These are phyloP conservation scores for Plasmodium ovale DNA, from an alignment of 169 alveolate species.

Conservation along the genomic window DNA sequence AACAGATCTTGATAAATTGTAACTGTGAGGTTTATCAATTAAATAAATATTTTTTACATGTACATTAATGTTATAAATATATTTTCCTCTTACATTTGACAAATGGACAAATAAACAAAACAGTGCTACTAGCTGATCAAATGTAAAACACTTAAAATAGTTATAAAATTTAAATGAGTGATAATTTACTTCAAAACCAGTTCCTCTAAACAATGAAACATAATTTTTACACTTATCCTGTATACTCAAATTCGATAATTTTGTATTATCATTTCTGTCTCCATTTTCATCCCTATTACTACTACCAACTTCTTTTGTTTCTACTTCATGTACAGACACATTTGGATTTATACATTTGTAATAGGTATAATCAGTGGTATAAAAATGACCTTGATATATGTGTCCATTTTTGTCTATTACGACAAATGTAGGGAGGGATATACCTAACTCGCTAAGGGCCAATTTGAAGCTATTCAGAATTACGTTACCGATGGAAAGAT, in stretches of 20 bases:
- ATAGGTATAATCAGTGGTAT: constrained; percentile 62
- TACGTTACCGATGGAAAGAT: constrained; percentile 23
- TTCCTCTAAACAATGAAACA: constrained; percentile 31
- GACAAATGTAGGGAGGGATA: constrained; percentile 43
- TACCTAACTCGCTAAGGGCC: constrained; percentile 49
- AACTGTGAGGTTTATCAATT: constrained; percentile 35
- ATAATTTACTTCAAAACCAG: constrained; percentile 68
- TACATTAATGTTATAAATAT: constrained; percentile 33
- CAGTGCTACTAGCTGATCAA: constrained; percentile 58
- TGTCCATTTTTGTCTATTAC: constrained; percentile 43
- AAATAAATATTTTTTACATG: constrained; percentile 45
- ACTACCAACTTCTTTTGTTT: background rate
- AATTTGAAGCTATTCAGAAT: constrained; percentile 45
- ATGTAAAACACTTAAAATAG: constrained; percentile 51
- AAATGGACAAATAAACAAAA: constrained; percentile 54
- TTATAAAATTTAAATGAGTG: constrained; percentile 63
- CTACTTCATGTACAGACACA: constrained; percentile 12
- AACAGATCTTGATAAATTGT: background rate
- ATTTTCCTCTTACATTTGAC: constrained; percentile 57
- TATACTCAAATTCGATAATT: background rate
- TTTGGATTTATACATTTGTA: constrained; percentile 53
- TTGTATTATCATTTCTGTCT: background rate
- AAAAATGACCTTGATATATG: constrained; percentile 58
- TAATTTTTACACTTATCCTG: constrained; percentile 11
- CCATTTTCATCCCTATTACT: background rate